A percentile compares a stretch with the other conserved stretches of the same genome.
Conservation (phyloP, 441 rosid species). For the Codiaeum variegatum region DNA sequence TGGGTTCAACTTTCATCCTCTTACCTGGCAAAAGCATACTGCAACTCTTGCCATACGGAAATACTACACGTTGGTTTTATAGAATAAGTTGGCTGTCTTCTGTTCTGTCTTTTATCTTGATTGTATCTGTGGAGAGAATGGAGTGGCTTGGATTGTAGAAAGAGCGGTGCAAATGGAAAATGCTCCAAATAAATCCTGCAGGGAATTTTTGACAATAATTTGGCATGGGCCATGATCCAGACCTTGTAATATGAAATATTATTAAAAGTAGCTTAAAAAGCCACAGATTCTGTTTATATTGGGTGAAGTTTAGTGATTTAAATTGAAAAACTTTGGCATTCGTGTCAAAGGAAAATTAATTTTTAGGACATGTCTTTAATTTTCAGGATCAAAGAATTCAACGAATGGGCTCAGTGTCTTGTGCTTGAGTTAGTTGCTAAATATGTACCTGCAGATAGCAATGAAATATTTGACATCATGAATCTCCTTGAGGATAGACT, state of each 20-base stretch:
- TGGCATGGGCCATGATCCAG: neutral
- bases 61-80: neutral
- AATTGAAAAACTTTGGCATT: slow-evolving; percentile 12
- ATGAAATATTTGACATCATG: slow-evolving; percentile 96
- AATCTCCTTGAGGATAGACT: slow-evolving; percentile 99
- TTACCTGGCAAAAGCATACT: neutral
- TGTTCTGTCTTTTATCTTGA: neutral
- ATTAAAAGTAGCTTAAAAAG: neutral
- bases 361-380: slow-evolving; percentile 12
- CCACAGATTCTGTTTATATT: neutral
- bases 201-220: neutral
- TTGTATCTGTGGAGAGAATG: neutral
- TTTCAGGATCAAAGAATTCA: slow-evolving; percentile 86
- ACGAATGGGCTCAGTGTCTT: slow-evolving; percentile 96
- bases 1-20: neutral
- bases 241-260: neutral
- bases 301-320: neutral
- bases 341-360: neutral
- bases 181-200: neutral
- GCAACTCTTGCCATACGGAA: neutral
- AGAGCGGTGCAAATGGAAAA: neutral
- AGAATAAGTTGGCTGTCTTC: neutral
- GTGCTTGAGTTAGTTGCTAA: slow-evolving; percentile 88
- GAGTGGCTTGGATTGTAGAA: neutral
- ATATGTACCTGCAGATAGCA: slow-evolving; percentile 81